Percentiles rank a stretch among this genome's conserved stretches.
phyloP scores from a whole-genome alignment of 139 green algal species.

The Closterium sp. region DNA sequence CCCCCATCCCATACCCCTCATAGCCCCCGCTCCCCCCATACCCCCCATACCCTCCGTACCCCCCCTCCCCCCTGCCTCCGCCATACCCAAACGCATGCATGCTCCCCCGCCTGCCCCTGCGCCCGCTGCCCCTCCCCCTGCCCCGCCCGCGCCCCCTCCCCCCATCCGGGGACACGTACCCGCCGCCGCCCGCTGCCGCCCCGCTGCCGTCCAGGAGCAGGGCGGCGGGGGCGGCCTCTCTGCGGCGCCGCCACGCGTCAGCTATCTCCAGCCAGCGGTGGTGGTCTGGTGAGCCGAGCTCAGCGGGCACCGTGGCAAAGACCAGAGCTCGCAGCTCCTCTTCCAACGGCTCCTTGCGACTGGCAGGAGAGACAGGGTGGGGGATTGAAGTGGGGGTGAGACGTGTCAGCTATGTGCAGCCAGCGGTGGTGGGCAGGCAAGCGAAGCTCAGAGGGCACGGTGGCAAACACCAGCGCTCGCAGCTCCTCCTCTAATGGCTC shows the following conservation, averaged over 20 bases:
- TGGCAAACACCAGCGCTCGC: background rate
- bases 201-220: background rate
- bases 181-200: background rate
- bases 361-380: too few species aligned
- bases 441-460: background rate
- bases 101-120: background rate
- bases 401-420: too few species aligned
- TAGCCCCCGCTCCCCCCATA: too few species aligned
- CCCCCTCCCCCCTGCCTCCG: background rate
- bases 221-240: background rate
- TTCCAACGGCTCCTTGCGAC: too few species aligned
- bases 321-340: too few species aligned
- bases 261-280: background rate
- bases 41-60: background rate
- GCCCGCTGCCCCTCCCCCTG: background rate
- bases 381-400: too few species aligned
- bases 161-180: background rate
- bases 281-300: background rate
- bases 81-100: background rate
- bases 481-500: constrained; percentile 3
- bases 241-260: background rate
- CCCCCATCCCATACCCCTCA: background rate
- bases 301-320: too few species aligned
- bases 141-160: background rate
- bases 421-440: too few species aligned